Evolutionary conservation across 805 yeast genomes (phyloP).

Genomic region (Metschnikowia cubensis): DNA sequence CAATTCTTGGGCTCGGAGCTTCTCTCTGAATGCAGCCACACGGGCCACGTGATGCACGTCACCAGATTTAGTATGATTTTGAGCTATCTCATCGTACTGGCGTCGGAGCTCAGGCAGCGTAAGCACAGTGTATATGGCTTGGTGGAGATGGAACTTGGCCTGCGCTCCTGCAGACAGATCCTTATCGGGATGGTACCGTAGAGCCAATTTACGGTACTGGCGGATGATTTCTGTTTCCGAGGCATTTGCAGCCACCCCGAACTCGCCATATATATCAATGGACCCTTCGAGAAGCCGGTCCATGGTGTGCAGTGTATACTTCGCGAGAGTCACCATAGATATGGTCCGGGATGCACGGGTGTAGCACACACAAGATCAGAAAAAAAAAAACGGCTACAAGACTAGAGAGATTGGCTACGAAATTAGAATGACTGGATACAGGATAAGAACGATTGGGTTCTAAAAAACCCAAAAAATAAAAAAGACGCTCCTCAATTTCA

Average conservation of each 20-base stretch:
- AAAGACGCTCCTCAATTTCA: no score
- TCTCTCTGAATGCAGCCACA: conserved; percentile 23
- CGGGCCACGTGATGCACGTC: conserved; percentile 15
- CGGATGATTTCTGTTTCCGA: conserved; percentile 22
- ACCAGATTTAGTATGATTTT: no score
- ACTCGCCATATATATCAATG: conserved; percentile 39
- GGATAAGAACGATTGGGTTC: no score
- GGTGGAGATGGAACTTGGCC: conserved; percentile 28
- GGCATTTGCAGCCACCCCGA: conserved; percentile 36
- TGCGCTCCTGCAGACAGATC: conserved; percentile 24
- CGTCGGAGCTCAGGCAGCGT: conserved; percentile 21
- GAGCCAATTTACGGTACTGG: conserved; percentile 33
- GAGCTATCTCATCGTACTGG: conserved; percentile 26
- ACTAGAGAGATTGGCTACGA: no score
- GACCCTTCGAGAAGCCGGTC: conserved; percentile 16
- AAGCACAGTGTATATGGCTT: conserved; percentile 31
- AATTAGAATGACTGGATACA: no score
- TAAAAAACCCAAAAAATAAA: no score
- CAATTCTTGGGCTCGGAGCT: conserved; percentile 24
- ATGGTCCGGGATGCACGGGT: not conserved
- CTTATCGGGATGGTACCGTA: conserved; percentile 41
- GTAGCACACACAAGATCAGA: no score
- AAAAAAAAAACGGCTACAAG: no score
- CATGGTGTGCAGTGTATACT: conserved; percentile 3
- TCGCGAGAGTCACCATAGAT: no score